Evolutionary conservation across 2,329 filamentous ascomycete species (phyloP).

Genomic region (Pezicula neosporulosa): DNA sequence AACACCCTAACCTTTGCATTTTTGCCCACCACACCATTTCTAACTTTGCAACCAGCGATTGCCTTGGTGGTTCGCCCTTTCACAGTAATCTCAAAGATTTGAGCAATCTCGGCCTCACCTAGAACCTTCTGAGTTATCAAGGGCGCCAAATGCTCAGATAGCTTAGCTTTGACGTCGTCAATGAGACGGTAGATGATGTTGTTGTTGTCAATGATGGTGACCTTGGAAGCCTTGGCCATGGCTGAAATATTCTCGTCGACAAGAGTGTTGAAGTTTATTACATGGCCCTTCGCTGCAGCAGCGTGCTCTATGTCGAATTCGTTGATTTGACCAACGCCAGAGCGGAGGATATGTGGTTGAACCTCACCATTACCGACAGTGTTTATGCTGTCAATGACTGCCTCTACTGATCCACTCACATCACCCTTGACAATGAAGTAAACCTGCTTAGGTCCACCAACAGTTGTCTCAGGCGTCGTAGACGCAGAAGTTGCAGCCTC

Average conservation of each 20-base stretch:
- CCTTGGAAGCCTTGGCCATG: constrained; percentile 66
- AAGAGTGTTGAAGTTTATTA: constrained; percentile 83
- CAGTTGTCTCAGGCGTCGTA: constrained; percentile 21
- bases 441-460: constrained; percentile 50
- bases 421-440: constrained; percentile 91
- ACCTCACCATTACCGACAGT: constrained; percentile 85
- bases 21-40: constrained; percentile 71
- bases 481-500: constrained; percentile 32
- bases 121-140: constrained; percentile 66
- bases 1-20: constrained; percentile 67
- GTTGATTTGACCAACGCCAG: constrained; percentile 71
- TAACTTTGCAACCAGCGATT: constrained; percentile 84
- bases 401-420: constrained; percentile 90
- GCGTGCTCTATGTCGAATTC: constrained; percentile 92
- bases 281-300: constrained; percentile 66
- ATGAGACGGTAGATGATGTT: constrained; percentile 81
- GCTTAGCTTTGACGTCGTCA: constrained; percentile 65
- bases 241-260: constrained; percentile 65
- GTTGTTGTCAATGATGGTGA: constrained; percentile 79
- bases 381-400: constrained; percentile 73
- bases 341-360: constrained; percentile 70
- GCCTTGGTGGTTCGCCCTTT: constrained; percentile 67
- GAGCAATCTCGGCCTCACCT: constrained; percentile 83
- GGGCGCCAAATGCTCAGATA: constrained; percentile 69
- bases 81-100: constrained; percentile 80